A percentile compares a stretch with the other conserved stretches of the same genome.
phyloP scores from a whole-genome alignment of 2,329 filamentous ascomycete species.

The Colletotrichum sp. region DNA sequence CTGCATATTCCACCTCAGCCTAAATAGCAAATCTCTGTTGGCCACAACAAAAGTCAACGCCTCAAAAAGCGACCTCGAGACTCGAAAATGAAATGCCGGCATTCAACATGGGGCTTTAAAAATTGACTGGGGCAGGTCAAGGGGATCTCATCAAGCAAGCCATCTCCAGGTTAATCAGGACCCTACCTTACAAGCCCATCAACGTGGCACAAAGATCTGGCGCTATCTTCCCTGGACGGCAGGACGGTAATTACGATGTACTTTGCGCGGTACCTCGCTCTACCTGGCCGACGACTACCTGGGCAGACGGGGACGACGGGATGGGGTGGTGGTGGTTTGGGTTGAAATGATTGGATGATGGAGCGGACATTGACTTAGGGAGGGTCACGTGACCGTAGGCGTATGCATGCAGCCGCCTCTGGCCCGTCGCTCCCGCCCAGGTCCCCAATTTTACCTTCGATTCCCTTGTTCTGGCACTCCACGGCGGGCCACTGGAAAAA shows the following conservation, averaged over 20 bases:
- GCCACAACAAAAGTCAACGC: not conserved
- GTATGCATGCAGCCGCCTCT: constrained; percentile 20
- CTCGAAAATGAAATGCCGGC: not conserved
- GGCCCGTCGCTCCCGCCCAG: constrained; percentile 16
- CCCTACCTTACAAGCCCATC: not conserved
- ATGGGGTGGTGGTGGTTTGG: not conserved
- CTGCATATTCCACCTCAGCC: not conserved
- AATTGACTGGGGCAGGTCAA: not conserved
- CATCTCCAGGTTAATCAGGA: not conserved
- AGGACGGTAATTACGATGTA: not conserved
- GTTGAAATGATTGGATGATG: constrained; percentile 3
- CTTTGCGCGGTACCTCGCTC: not conserved
- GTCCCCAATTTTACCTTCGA: constrained; percentile 15
- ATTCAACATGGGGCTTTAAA: not conserved
- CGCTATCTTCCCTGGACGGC: not conserved
- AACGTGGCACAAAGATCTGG: not conserved
- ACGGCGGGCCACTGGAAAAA: not conserved
- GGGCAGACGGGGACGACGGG: not conserved
- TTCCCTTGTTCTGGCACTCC: constrained; percentile 14
- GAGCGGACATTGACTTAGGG: constrained; percentile 4
- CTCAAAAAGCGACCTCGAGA: not conserved
- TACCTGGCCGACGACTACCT: not conserved
- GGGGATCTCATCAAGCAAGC: not conserved
- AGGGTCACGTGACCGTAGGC: constrained; percentile 8
- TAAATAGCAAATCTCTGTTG: not conserved